Conservation (phyloP, 805 yeast species). For the Starmerella roubikii region DNA sequence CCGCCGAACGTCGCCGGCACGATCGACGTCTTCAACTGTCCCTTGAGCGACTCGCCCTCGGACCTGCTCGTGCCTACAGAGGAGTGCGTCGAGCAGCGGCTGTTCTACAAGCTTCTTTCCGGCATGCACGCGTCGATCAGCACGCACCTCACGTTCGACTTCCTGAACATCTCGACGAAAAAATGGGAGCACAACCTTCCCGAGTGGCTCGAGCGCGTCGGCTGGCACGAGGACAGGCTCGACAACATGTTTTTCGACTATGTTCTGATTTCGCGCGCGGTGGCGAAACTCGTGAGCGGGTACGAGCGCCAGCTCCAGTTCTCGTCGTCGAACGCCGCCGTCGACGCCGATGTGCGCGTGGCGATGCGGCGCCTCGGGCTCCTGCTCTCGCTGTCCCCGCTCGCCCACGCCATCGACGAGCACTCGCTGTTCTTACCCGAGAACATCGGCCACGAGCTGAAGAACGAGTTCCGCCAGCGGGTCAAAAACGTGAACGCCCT, state of each 20-base stretch:
- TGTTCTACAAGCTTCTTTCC: slow-evolving; percentile 72
- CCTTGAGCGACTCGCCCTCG: slow-evolving; percentile 6
- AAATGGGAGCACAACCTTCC: slow-evolving; percentile 73
- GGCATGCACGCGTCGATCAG: slow-evolving; percentile 96
- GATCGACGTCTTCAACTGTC: too few species aligned
- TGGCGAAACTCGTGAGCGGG: slow-evolving; percentile 46
- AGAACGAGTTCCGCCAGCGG: slow-evolving; percentile 72
- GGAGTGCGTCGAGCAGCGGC: slow-evolving; percentile 71
- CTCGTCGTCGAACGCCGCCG: slow-evolving; percentile 30
- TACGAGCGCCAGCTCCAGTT: slow-evolving; percentile 40
- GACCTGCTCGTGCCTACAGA: slow-evolving; percentile 25
- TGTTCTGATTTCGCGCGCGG: slow-evolving; percentile 70
- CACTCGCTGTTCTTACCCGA: slow-evolving; percentile 32
- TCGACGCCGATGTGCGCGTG: slow-evolving; percentile 34
- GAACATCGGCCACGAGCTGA: slow-evolving; percentile 35
- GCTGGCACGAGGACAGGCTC: slow-evolving; percentile 75
- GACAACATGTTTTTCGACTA: slow-evolving; percentile 86
- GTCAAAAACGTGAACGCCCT: slow-evolving; percentile 82
- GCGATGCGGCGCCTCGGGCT: slow-evolving; percentile 31
- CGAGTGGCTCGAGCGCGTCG: slow-evolving; percentile 79
- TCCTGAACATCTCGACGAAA: slow-evolving; percentile 54
- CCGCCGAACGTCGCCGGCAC: neutral
- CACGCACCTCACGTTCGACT: slow-evolving; percentile 81
- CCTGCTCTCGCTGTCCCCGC: slow-evolving; percentile 20
- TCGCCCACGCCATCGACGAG: slow-evolving; percentile 36